phyloP scores from a whole-genome alignment of 2,329 filamentous ascomycete genomes.

The Penicillium digitatum region DNA sequence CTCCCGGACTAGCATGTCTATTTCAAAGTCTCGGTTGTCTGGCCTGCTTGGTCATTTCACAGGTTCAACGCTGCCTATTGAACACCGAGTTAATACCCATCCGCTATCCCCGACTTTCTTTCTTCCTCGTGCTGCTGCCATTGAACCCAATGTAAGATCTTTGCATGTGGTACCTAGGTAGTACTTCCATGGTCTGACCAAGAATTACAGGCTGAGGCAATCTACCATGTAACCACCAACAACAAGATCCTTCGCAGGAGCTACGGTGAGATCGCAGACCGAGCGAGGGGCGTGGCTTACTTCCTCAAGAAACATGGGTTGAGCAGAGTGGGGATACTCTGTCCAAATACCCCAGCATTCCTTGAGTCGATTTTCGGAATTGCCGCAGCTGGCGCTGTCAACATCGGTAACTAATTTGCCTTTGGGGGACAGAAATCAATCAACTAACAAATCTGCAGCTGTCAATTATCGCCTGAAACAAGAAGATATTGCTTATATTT shows the following conservation, averaged over 20 bases:
- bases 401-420: slow-evolving; percentile 52
- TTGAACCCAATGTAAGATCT: slow-evolving; percentile 69
- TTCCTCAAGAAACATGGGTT: slow-evolving; percentile 71
- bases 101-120: slow-evolving; percentile 84
- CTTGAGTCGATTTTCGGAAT: slow-evolving; percentile 87
- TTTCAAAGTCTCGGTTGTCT: slow-evolving; percentile 27
- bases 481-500: slow-evolving; percentile 86
- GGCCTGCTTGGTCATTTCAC: slow-evolving; percentile 31
- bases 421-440: slow-evolving; percentile 29
- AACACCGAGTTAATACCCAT: slow-evolving; percentile 42
- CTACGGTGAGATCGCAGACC: slow-evolving; percentile 79
- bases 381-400: slow-evolving; percentile 71
- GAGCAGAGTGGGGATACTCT: slow-evolving; percentile 77
- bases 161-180: not conserved
- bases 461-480: slow-evolving; percentile 72
- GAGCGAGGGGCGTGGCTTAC: slow-evolving; percentile 82
- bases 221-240: slow-evolving; percentile 81
- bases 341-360: slow-evolving; percentile 91
- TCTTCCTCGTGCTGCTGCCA: slow-evolving; percentile 75
- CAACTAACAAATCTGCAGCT: slow-evolving; percentile 33
- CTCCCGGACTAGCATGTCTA: slow-evolving; percentile 19
- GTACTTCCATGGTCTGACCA: not conserved
- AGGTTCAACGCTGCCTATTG: slow-evolving; percentile 17
- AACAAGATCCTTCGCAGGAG: slow-evolving; percentile 67
- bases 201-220: slow-evolving; percentile 61